Base-by-base conservation (phyloP, 192 early-diverging fungal species). In the Dissophora ornata region DNA sequence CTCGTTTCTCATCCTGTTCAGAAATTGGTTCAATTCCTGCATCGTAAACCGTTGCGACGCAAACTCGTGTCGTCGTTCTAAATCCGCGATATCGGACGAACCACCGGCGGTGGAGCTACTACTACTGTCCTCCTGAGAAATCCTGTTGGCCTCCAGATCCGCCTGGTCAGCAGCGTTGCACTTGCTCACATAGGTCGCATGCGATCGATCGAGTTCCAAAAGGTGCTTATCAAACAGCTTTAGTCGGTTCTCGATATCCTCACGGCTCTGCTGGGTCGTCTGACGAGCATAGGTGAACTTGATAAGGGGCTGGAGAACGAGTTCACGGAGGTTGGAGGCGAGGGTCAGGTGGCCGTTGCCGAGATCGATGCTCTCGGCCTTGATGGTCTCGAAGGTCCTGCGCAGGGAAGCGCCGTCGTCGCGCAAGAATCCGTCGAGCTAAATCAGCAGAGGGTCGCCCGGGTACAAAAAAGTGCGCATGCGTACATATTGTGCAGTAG, bases 141-240 rank as follows among this genome's bases (percentile, higher is more conserved):
- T 70, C 46, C 58, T 66, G 55, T 63, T 65, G 30, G 84, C 83
- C 26, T 69, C 69, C 45, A 86, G 69, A 47, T 93, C 89, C 8
- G 89, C 87, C 40, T 79, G 79, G 46, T 91, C 90, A 2, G 92
- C 90, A 21, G 90, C 83, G 15, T 84, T 84, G 57, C 92, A 88
- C 47, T 80, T 79, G 7, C 70, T 24, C 18, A 75, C 60, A 67
- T 88, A 88, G 58, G 58, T 51, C 1, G 40, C 56, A 33, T 81
- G 71, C 10, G 79, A 61, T 18, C 79, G 69, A 36, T 88, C 83
- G 15, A 84, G 71, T 5, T 88, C 86, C 13, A 77, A 66, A 0
- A 79, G 51, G 11, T 83, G 64, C 9, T 62, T 57, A 33, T 86
- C 84, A 60, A 85, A 83, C 24, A 82, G 78, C 48, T 81, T 84